phyloP scores from a whole-genome alignment of 208 protist species.

The Acanthamoeba sp. region DNA sequence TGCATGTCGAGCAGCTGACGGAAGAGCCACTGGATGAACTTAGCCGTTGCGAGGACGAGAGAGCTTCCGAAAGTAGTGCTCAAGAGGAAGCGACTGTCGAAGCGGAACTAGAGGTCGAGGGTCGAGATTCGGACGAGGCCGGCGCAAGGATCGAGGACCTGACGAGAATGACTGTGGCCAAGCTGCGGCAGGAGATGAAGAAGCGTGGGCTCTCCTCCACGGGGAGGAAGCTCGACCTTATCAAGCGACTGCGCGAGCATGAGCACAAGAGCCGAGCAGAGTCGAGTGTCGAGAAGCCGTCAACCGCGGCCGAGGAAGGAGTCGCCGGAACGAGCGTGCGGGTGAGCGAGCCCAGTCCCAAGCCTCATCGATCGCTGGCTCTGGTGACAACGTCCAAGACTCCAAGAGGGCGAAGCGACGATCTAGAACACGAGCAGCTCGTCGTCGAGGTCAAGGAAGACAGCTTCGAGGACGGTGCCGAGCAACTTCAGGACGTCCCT shows the following conservation, averaged over 20 bases:
- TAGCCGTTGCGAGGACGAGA: too few species aligned
- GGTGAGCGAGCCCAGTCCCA: not conserved
- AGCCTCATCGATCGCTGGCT: not conserved
- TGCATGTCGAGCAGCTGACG: too few species aligned
- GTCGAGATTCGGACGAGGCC: not conserved
- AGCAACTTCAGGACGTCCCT: not conserved
- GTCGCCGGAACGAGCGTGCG: not conserved
- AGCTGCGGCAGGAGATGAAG: slow-evolving; percentile 29
- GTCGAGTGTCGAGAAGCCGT: not conserved
- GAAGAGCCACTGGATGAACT: too few species aligned
- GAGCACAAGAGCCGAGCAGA: too few species aligned
- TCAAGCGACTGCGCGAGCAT: not conserved
- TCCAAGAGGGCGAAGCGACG: not conserved
- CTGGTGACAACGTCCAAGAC: not conserved
- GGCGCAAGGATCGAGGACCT: not conserved
- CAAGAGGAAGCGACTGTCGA: too few species aligned
- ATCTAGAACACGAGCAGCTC: not conserved
- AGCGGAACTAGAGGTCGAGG: too few species aligned
- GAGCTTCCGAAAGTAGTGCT: too few species aligned
- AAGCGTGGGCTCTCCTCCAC: not conserved
- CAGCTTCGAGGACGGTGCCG: not conserved
- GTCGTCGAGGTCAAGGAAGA: slow-evolving; percentile 34
- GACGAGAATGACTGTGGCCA: not conserved
- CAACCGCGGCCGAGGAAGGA: not conserved
- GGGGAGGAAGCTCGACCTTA: not conserved